Evolutionary conservation across 345 rosid species (phyloP).

Genomic region (Syzygium aromaticum): DNA sequence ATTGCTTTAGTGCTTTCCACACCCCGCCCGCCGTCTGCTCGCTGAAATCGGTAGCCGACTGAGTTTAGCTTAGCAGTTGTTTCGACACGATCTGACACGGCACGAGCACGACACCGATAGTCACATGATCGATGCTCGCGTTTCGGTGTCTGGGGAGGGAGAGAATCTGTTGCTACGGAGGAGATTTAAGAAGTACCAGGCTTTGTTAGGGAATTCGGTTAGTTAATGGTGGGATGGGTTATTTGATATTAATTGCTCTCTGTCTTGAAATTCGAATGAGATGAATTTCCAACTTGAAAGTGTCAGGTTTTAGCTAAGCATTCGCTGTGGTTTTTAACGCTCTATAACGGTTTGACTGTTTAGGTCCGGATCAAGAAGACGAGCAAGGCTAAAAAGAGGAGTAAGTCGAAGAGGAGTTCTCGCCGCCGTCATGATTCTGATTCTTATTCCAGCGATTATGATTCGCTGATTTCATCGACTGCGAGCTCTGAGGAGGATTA

Average conservation of each 20-base stretch:
- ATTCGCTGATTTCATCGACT: conserved; percentile 35
- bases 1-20: not conserved
- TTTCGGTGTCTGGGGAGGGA: not conserved
- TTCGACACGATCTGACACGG: not conserved
- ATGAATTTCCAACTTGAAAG: not conserved
- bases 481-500: conserved; percentile 44
- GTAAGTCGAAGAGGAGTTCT: conserved; percentile 41
- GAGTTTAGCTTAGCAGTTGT: not conserved
- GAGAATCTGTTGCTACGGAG: not conserved
- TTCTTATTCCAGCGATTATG: conserved; percentile 32
- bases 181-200: not conserved
- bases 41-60: not conserved
- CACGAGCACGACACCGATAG: not conserved
- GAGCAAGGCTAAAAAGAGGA: conserved; percentile 25
- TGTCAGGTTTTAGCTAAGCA: not conserved
- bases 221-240: not conserved
- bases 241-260: not conserved
- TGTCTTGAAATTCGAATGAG: not conserved
- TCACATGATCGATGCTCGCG: not conserved
- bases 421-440: conserved; percentile 24
- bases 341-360: not conserved
- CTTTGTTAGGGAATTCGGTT: not conserved
- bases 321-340: not conserved
- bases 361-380: conserved; percentile 51
- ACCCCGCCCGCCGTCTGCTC: not conserved